A percentile compares a stretch with the other conserved stretches of the same genome.
phyloP scores from a whole-genome alignment of 2,329 filamentous ascomycete species.

The Colletotrichum aenigma region DNA sequence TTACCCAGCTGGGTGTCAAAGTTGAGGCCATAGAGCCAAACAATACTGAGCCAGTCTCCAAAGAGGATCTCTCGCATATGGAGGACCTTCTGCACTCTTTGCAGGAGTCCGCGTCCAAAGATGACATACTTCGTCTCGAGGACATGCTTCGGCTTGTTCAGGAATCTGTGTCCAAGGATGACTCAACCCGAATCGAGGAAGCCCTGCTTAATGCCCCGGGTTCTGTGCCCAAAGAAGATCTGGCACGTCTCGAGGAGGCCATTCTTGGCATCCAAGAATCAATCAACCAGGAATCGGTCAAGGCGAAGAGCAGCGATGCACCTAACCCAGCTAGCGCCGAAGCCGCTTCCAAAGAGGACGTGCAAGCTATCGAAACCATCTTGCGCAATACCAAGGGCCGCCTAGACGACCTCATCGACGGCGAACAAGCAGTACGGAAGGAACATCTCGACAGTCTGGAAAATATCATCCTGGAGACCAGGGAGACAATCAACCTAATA shows the following conservation, averaged over 20 bases:
- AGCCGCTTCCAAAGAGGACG: slow-evolving; percentile 77
- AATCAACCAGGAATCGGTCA: slow-evolving; percentile 61
- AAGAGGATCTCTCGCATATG: slow-evolving; percentile 38
- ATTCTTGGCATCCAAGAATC: slow-evolving; percentile 49
- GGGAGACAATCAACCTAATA: slow-evolving; percentile 72
- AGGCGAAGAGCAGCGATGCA: neutral
- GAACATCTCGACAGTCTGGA: slow-evolving; percentile 72
- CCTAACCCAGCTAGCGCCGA: slow-evolving; percentile 39
- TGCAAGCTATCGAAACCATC: slow-evolving; percentile 88
- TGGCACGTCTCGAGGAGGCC: slow-evolving; percentile 60
- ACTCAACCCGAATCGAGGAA: slow-evolving; percentile 50
- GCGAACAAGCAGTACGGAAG: slow-evolving; percentile 71
- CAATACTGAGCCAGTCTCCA: slow-evolving; percentile 35
- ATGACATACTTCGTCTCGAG: slow-evolving; percentile 37
- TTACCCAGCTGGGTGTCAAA: slow-evolving; percentile 83
- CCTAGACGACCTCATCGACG: slow-evolving; percentile 79
- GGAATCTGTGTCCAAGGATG: slow-evolving; percentile 17
- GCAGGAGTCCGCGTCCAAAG: slow-evolving; percentile 39
- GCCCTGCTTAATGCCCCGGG: slow-evolving; percentile 49
- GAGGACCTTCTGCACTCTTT: slow-evolving; percentile 51
- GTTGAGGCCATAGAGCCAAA: slow-evolving; percentile 74
- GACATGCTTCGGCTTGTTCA: slow-evolving; percentile 50
- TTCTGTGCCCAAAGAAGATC: slow-evolving; percentile 45
- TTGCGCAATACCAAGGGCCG: slow-evolving; percentile 88
- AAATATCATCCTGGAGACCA: slow-evolving; percentile 70